Conservation (phyloP, 2,329 filamentous ascomycete genomes). For the Hypoxylon sp. region DNA sequence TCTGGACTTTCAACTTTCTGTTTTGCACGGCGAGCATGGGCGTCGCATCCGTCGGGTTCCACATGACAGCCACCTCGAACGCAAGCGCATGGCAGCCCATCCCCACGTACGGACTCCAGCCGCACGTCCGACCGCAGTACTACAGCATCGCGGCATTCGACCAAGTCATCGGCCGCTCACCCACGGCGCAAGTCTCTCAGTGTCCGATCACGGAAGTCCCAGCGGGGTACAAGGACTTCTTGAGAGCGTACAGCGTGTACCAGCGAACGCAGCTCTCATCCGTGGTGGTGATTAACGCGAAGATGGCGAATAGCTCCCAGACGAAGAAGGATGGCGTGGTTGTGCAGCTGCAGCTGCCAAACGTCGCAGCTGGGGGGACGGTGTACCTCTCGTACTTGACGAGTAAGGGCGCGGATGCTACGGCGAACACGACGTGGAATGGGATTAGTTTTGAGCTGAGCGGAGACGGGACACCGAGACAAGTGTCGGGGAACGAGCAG, state of each 20-base stretch:
- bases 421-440: slow-evolving; percentile 62
- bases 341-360: slow-evolving; percentile 59
- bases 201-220: slow-evolving; percentile 54
- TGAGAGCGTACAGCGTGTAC: slow-evolving; percentile 63
- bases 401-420: slow-evolving; percentile 61
- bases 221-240: slow-evolving; percentile 57
- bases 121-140: slow-evolving; percentile 65
- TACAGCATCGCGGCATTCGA: slow-evolving; percentile 67
- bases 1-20: slow-evolving; percentile 68
- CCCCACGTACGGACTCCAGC: slow-evolving; percentile 56
- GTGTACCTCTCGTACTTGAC: slow-evolving; percentile 65
- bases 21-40: slow-evolving; percentile 64
- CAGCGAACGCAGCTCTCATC: slow-evolving; percentile 59
- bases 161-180: slow-evolving; percentile 62
- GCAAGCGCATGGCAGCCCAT: slow-evolving; percentile 66
- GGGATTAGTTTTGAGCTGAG: slow-evolving; percentile 62
- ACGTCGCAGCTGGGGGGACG: slow-evolving; percentile 57
- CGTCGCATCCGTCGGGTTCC: slow-evolving; percentile 64
- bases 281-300: slow-evolving; percentile 63
- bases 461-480: slow-evolving; percentile 58
- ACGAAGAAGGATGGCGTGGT: slow-evolving; percentile 58
- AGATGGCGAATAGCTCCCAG: slow-evolving; percentile 58
- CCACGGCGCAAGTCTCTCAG: slow-evolving; percentile 61
- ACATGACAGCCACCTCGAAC: slow-evolving; percentile 69
- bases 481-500: slow-evolving; percentile 54